These are phyloP conservation scores for Cyclotella baltica DNA, from an alignment of 108 stramenopile genomes.

Conservation along the genomic window DNA sequence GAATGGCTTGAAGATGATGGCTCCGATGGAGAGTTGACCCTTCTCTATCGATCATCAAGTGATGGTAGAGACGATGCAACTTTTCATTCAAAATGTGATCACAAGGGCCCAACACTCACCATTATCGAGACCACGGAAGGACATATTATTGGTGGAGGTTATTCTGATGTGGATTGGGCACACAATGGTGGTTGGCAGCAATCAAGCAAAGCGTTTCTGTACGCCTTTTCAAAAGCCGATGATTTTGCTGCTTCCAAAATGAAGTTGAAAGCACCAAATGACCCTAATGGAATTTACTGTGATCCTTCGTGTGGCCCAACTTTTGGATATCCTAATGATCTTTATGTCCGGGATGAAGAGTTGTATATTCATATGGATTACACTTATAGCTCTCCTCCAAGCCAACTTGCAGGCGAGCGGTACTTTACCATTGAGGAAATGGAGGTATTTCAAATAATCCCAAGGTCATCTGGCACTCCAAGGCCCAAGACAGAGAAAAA, in stretches of 20 bases:
- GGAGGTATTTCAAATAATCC: neutral
- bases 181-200: neutral
- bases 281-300: neutral
- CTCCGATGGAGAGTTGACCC: slow-evolving; percentile 8
- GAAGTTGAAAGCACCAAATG: neutral
- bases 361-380: neutral
- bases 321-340: slow-evolving; percentile 10
- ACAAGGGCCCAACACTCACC: no score
- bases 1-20: slow-evolving; percentile 33
- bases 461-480: neutral
- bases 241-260: slow-evolving; percentile 5
- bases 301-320: neutral
- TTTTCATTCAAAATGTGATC: slow-evolving; percentile 39
- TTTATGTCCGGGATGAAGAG: neutral
- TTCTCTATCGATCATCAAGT: slow-evolving; percentile 39
- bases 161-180: slow-evolving; percentile 15
- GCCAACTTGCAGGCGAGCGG: neutral
- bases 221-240: slow-evolving; percentile 2
- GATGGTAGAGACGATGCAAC: slow-evolving; percentile 9
- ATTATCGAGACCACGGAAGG: slow-evolving; percentile 33
- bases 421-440: neutral
- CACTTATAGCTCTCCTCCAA: neutral
- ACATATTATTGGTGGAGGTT: slow-evolving; percentile 21
- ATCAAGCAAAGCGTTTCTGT: slow-evolving; percentile 19
- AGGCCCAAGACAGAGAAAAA: neutral